Evolutionary conservation across 2,329 filamentous ascomycete species (phyloP).

Genomic region (Penicillium concentricum): DNA sequence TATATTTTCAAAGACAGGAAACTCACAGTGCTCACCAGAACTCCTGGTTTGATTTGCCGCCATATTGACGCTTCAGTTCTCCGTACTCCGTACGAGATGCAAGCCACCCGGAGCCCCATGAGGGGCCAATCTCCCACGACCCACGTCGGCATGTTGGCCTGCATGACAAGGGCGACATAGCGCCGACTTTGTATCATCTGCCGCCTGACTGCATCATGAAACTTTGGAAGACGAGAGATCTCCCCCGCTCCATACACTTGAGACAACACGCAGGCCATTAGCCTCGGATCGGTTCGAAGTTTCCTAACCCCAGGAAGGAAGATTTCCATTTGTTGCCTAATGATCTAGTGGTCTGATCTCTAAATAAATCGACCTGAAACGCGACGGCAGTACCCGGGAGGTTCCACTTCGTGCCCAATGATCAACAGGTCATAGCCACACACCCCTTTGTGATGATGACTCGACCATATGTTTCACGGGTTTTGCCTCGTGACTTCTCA

Average conservation of each 20-base stretch:
- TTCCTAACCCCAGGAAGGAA: background rate
- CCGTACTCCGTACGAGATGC: background rate
- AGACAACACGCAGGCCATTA: background rate
- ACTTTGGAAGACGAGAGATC: background rate
- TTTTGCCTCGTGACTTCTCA: conserved; percentile 15
- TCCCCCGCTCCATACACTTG: background rate
- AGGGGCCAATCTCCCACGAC: background rate
- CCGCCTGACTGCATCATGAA: conserved; percentile 8
- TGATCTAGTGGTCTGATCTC: conserved; percentile 4
- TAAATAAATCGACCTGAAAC: conserved; percentile 9
- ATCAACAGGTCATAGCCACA: conserved; percentile 6
- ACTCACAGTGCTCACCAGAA: background rate
- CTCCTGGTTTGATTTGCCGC: background rate
- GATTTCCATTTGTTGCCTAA: conserved; percentile 7
- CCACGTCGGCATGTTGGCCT: background rate
- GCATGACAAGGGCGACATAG: background rate
- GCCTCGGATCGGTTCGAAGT: background rate
- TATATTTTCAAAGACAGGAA: background rate
- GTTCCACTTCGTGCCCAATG: conserved; percentile 12
- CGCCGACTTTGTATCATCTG: conserved; percentile 5
- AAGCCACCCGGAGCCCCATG: conserved; percentile 7
- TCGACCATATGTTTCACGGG: conserved; percentile 4
- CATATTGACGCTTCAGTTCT: background rate
- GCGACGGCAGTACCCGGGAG: conserved; percentile 7
- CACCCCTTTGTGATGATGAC: conserved; percentile 4